Evolutionary conservation across 23 red algal species (phyloP).

Genomic region (Pyropia yezoensis): DNA sequence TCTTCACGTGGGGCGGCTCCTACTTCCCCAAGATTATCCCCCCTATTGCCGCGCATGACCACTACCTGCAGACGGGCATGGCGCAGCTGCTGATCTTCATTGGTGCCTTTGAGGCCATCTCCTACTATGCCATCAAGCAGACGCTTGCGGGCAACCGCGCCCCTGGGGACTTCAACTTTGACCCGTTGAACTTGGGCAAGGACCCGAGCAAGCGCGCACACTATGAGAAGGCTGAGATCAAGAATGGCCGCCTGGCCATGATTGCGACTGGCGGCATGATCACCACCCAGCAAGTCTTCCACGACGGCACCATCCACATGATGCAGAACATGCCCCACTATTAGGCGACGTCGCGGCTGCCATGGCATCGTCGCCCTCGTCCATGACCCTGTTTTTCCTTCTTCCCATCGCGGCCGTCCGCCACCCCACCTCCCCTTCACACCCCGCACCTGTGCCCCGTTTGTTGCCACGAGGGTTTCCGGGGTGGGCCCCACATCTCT

Average conservation of each 20-base stretch:
- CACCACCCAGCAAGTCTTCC: no score
- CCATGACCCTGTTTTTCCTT: no score
- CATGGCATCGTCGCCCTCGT: no score
- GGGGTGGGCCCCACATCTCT: no score
- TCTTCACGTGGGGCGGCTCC: slow-evolving; percentile 48
- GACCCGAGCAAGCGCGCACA: slow-evolving; percentile 51
- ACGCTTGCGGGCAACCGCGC: slow-evolving; percentile 81
- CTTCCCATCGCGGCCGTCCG: no score
- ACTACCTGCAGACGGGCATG: slow-evolving; percentile 79
- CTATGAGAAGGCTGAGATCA: slow-evolving; percentile 78
- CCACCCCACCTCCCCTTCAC: no score
- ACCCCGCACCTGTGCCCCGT: no score
- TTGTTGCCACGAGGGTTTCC: no score
- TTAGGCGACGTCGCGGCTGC: no score
- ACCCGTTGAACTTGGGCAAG: slow-evolving; percentile 85
- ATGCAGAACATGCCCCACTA: no score
- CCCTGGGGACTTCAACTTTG: slow-evolving; percentile 93
- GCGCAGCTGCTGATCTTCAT: slow-evolving; percentile 86
- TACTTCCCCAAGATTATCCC: slow-evolving; percentile 81
- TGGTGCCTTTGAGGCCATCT: slow-evolving; percentile 65
- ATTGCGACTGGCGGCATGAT: slow-evolving; percentile 32
- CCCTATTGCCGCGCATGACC: slow-evolving; percentile 78
- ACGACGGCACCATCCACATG: no score
- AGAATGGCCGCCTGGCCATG: slow-evolving; percentile 96
- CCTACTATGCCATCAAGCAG: slow-evolving; percentile 69